A percentile compares a stretch with the other conserved stretches of the same genome.
phyloP scores from a whole-genome alignment of 495 filamentous ascomycete genomes.

The Xylaria bambusicola region DNA sequence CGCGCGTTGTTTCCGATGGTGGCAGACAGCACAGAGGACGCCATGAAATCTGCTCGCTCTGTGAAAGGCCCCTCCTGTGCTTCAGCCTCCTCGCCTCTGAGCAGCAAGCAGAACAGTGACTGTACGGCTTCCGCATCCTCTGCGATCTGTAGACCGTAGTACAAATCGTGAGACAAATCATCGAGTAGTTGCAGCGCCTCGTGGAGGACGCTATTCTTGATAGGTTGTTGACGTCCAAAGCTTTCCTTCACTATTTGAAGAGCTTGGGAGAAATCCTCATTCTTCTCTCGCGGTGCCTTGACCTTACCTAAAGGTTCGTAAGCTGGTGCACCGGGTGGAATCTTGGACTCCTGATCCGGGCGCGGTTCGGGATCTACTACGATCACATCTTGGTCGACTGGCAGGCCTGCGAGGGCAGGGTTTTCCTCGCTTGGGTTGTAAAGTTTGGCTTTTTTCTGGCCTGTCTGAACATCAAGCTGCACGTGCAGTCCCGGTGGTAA shows the following conservation, averaged over 20 bases:
- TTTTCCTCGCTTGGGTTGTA: constrained; percentile 53
- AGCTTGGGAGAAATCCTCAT: constrained; percentile 43
- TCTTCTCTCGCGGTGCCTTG: constrained; percentile 43
- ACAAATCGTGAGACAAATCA: constrained; percentile 65
- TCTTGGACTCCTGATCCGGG: constrained; percentile 26
- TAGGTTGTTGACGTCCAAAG: background rate
- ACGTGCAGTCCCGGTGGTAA: constrained; percentile 64
- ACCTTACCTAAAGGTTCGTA: constrained; percentile 55
- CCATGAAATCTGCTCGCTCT: constrained; percentile 42
- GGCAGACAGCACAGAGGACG: constrained; percentile 55
- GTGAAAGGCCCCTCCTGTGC: constrained; percentile 15
- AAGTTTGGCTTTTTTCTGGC: constrained; percentile 62
- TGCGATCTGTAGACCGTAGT: constrained; percentile 66
- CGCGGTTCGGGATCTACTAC: constrained; percentile 44
- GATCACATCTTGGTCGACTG: constrained; percentile 49
- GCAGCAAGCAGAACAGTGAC: constrained; percentile 47
- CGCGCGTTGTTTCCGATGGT: constrained; percentile 65
- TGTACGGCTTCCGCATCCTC: constrained; percentile 49
- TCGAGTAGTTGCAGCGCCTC: constrained; percentile 52
- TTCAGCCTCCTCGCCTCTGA: constrained; percentile 18
- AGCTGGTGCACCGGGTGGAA: constrained; percentile 42
- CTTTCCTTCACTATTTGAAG: constrained; percentile 48
- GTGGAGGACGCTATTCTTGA: constrained; percentile 28
- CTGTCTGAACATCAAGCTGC: constrained; percentile 63
- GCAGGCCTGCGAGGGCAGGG: constrained; percentile 45